Conservation (phyloP, 192 early-diverging fungal species). For the Linnemannia schmuckeri region DNA sequence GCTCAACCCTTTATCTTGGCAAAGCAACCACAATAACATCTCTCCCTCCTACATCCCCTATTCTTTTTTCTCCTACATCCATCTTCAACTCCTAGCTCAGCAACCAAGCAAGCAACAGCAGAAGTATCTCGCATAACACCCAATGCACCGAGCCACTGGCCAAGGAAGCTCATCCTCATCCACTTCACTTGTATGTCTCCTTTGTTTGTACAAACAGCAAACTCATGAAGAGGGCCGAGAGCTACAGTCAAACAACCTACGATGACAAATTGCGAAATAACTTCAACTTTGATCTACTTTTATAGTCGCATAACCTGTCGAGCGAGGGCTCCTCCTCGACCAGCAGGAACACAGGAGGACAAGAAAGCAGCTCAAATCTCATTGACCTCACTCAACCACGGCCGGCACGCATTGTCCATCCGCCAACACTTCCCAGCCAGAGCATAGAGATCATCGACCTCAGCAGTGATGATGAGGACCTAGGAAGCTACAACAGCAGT, state of each 20-base stretch:
- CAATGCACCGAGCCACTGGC: constrained; percentile 1
- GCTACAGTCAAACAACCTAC: not conserved
- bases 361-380: constrained; percentile 5
- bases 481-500: constrained; percentile 5
- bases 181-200: not conserved
- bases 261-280: not conserved
- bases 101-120: not conserved
- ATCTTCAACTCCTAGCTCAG: not conserved
- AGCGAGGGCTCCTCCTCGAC: not conserved
- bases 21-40: not conserved
- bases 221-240: not conserved
- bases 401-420: constrained; percentile 26
- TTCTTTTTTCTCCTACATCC: not conserved
- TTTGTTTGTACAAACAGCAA: not conserved
- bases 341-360: not conserved
- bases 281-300: not conserved
- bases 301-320: not conserved
- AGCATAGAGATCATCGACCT: constrained; percentile 35
- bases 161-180: constrained; percentile 6
- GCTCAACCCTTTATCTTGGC: not conserved
- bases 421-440: constrained; percentile 27
- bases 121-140: not conserved
- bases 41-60: not conserved
- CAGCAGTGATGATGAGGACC: constrained; percentile 32
- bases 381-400: constrained; percentile 38